phyloP scores from a whole-genome alignment of 2,329 filamentous ascomycete genomes.

The Scedosporium apiospermum region DNA sequence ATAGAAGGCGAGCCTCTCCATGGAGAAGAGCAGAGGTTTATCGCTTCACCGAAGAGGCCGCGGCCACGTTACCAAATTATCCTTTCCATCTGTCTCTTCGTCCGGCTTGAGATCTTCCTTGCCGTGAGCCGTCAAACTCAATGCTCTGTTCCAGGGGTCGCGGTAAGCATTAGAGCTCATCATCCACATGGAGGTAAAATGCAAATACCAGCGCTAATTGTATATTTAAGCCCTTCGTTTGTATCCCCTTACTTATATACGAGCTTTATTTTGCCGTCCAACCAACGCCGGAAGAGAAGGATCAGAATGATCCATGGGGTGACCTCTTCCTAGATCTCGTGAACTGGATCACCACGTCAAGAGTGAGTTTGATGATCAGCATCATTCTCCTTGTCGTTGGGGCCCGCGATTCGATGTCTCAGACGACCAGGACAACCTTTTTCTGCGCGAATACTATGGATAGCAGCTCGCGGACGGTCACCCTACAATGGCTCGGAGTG shows the following conservation, averaged over 20 bases:
- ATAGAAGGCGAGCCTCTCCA: neutral
- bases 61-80: slow-evolving; percentile 34
- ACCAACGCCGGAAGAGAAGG: slow-evolving; percentile 13
- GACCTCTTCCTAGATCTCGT: slow-evolving; percentile 36
- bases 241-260: slow-evolving; percentile 7
- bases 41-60: slow-evolving; percentile 33
- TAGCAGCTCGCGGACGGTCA: slow-evolving; percentile 22
- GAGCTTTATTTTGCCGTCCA: slow-evolving; percentile 5
- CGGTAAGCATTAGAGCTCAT: slow-evolving; percentile 19
- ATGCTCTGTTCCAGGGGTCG: slow-evolving; percentile 39
- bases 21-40: slow-evolving; percentile 1
- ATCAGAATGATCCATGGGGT: slow-evolving; percentile 38
- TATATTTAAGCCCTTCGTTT: neutral
- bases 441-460: slow-evolving; percentile 38
- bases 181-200: too few relatives aligned
- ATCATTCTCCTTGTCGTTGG: slow-evolving; percentile 31
- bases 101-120: slow-evolving; percentile 39
- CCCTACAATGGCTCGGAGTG: slow-evolving; percentile 34
- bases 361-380: slow-evolving; percentile 20
- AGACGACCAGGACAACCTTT: slow-evolving; percentile 36
- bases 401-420: slow-evolving; percentile 28
- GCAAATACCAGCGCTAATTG: too few relatives aligned
- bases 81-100: slow-evolving; percentile 32
- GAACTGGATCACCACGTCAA: slow-evolving; percentile 35
- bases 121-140: slow-evolving; percentile 36